Evolutionary conservation across 768 basidiomycete species (phyloP), one percentile per base, ranked within the genome.

Genomic region (Dacryopinax primogenitus): DNA sequence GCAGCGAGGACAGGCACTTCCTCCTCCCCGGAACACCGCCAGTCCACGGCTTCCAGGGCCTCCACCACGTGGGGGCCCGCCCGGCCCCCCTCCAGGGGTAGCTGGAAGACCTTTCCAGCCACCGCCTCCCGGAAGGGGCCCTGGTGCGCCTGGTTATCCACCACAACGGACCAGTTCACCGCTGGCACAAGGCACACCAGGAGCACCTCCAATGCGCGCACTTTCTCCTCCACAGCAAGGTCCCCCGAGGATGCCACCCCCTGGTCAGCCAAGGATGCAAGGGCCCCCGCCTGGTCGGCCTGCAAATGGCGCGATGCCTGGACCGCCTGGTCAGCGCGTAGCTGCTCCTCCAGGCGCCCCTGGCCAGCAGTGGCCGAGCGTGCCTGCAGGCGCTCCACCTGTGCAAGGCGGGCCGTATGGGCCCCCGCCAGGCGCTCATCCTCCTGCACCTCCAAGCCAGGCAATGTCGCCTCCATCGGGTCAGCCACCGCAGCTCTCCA

Each of bases 41-140:
- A 35, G 63, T 33, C 64, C 70, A 30, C 85, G 84, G 69, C 83
- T 83, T 21, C 73, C 73, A 32, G 68, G 75, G n/a, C 70, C 67
- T 1, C 65, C 65, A 28, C 64, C 63, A 16, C 63, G 39, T 21
- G 41, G 66, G 39, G 65, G 33, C 62, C 67, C 62, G 26, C 64
- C 67, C 18, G 72, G 74, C n/a, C 80, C 78, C 28, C 78, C 79
- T 6, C 76, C 78, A 18, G 78, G 78, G n/a, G 75, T 71, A 45
- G 71, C 66, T 35, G 72, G 70, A n/a, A 65, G 68, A 44, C 71
- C 69, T 1, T 33, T 74, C 18, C 66, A 72, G 0, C 71, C 74
- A 9, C 74, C 73, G 39, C 74, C 74, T n/a, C 73, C 72, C 1
- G 68, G 70, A 36, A 70, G 71, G 1, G 70, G 69, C 21, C 70